Percentiles rank a stretch among this genome's conserved stretches.
phyloP scores from a whole-genome alignment of 2,329 filamentous ascomycete species.

The Didymella lethalis region DNA sequence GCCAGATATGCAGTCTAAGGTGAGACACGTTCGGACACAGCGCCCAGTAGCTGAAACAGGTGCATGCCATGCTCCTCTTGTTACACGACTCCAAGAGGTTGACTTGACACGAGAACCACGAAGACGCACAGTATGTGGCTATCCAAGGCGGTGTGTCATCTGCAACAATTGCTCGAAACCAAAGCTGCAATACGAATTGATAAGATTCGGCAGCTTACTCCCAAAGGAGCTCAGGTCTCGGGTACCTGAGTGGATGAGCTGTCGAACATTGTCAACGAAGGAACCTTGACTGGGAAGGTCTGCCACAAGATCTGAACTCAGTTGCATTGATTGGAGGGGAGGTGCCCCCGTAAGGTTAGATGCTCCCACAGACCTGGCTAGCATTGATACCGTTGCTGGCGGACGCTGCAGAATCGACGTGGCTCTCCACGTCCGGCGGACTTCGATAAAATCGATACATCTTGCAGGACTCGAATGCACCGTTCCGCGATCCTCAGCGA shows the following conservation, averaged over 20 bases:
- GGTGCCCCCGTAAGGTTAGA: conserved; percentile 8
- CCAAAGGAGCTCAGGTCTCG: conserved; percentile 7
- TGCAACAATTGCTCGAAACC: conserved; percentile 1
- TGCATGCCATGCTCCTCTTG: conserved; percentile 30
- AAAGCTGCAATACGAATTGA: not conserved
- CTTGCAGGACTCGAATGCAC: conserved; percentile 26
- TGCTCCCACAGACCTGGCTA: conserved; percentile 23
- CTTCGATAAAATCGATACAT: conserved; percentile 34
- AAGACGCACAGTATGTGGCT: conserved; percentile 12
- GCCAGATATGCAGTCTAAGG: conserved; percentile 20
- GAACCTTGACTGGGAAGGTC: conserved; percentile 16
- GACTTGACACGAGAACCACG: conserved; percentile 26
- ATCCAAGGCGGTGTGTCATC: conserved; percentile 19
- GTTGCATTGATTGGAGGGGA: conserved; percentile 26
- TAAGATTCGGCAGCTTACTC: conserved; percentile 3
- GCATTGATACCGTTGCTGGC: conserved; percentile 28
- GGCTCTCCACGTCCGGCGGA: conserved; percentile 37
- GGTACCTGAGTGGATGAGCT: conserved; percentile 25
- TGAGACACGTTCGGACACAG: conserved; percentile 32
- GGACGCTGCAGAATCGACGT: conserved; percentile 41
- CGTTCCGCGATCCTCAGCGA: conserved; percentile 19
- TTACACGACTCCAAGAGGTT: conserved; percentile 27
- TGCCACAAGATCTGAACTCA: conserved; percentile 22
- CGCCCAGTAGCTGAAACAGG: conserved; percentile 34
- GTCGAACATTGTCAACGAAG: conserved; percentile 6